These are phyloP conservation scores for Fusarium xylarioides DNA, from an alignment of 2,329 filamentous ascomycete species.

Conservation along the genomic window DNA sequence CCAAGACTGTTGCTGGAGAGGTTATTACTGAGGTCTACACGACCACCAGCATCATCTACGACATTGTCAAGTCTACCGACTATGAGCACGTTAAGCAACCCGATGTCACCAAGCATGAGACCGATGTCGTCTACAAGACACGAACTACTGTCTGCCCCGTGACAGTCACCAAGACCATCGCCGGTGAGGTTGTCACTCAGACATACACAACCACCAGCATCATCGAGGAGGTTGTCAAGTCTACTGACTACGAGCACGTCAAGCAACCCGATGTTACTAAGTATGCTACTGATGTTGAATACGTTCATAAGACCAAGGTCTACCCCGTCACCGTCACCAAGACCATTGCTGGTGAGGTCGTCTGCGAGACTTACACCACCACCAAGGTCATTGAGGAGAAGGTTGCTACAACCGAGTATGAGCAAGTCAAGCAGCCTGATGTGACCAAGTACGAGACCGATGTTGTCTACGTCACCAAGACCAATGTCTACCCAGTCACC, in stretches of 20 bases:
- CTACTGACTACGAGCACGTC: conserved; percentile 48
- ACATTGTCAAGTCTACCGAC: conserved; percentile 41
- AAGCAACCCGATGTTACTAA: conserved; percentile 51
- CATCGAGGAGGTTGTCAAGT: conserved; percentile 45
- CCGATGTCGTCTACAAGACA: conserved; percentile 52
- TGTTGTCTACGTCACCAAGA: conserved; percentile 52
- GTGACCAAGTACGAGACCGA: conserved; percentile 47
- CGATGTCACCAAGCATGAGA: conserved; percentile 48
- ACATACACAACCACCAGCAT: conserved; percentile 44
- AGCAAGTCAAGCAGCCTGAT: conserved; percentile 45
- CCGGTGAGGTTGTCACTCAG: conserved; percentile 53
- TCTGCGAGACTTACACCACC: conserved; percentile 49
- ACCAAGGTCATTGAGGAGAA: conserved; percentile 43
- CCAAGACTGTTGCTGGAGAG: conserved; percentile 46
- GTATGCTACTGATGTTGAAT: conserved; percentile 47
- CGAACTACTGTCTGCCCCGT: conserved; percentile 52
- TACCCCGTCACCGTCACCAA: conserved; percentile 55
- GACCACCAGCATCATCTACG: conserved; percentile 41
- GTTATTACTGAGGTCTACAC: conserved; percentile 43
- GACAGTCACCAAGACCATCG: conserved; percentile 48
- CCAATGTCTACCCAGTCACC: conserved; percentile 55
- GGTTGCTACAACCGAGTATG: conserved; percentile 45
- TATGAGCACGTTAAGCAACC: conserved; percentile 49
- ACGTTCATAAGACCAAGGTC: conserved; percentile 55
- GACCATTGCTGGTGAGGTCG: conserved; percentile 47